These are phyloP conservation scores for Aurinia saxatilis DNA, from an alignment of 345 rosid genomes.

Conservation along the genomic window DNA sequence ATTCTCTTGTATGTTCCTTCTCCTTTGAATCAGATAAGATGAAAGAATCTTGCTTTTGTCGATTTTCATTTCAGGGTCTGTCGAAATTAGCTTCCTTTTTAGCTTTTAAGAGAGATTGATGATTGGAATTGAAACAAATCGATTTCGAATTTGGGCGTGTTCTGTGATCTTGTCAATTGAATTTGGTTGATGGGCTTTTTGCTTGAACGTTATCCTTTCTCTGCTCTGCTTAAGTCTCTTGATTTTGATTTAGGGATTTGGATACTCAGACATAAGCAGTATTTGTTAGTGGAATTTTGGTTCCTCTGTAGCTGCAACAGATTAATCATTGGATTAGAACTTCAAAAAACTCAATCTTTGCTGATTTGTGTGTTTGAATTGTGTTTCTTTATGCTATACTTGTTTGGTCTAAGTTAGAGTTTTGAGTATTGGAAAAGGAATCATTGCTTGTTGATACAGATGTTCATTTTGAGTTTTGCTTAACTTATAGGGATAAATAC, in stretches of 20 bases:
- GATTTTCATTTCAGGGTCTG: constrained; percentile 1
- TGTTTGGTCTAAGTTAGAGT: neutral
- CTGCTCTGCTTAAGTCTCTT: neutral
- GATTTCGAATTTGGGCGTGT: constrained; percentile 6
- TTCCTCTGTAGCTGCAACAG: constrained; percentile 6
- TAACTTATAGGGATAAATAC: constrained; percentile 67
- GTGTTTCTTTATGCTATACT: neutral
- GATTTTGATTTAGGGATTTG: neutral
- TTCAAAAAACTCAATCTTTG: neutral
- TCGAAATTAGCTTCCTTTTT: neutral
- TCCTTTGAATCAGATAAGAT: neutral
- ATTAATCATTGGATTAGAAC: neutral
- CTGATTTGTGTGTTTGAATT: neutral
- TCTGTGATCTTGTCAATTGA: no score
- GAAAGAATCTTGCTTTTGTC: neutral
- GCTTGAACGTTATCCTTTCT: neutral
- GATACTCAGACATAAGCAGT: neutral
- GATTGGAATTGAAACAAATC: neutral
- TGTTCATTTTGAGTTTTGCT: constrained; percentile 1
- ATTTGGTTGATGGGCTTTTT: neutral
- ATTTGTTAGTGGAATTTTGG: neutral
- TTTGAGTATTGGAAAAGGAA: neutral
- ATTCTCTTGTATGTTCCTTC: constrained; percentile 49
- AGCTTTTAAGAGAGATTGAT: neutral
- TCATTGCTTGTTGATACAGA: neutral